Evolutionary conservation across 169 alveolate species (phyloP).

Genomic region (Cryptosporidium tyzzeri): DNA sequence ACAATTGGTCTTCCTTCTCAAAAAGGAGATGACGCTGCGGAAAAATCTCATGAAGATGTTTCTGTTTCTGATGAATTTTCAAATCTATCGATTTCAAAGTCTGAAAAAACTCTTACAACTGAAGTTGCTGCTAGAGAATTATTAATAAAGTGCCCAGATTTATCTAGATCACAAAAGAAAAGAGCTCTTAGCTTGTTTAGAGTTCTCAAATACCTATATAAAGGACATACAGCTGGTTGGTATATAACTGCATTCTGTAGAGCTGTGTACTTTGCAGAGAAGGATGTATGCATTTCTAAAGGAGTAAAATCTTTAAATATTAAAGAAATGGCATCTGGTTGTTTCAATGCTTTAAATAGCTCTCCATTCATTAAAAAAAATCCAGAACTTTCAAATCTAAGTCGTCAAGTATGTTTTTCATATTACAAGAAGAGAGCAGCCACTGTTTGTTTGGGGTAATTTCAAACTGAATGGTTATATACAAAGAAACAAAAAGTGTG

Average conservation of each 20-base stretch:
- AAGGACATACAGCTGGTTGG: conserved; percentile 34
- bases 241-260: conserved; percentile 71
- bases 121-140: conserved; percentile 21
- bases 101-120: not conserved
- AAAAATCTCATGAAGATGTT: not conserved
- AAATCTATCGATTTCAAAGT: not conserved
- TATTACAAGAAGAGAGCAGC: conserved; percentile 59
- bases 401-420: conserved; percentile 38
- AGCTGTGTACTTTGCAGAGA: conserved; percentile 67
- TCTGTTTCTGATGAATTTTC: conserved; percentile 17
- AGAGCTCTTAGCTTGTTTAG: conserved; percentile 70
- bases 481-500: not conserved
- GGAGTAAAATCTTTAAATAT: conserved; percentile 9
- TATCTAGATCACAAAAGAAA: conserved; percentile 24
- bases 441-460: conserved; percentile 4
- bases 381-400: conserved; percentile 10
- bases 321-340: conserved; percentile 49
- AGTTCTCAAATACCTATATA: conserved; percentile 37
- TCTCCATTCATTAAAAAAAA: conserved; percentile 5
- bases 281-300: conserved; percentile 11
- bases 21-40: not conserved
- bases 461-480: not conserved
- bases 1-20: conserved; percentile 40
- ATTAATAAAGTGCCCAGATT: conserved; percentile 30
- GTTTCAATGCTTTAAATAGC: not conserved